These are phyloP conservation scores for Emergomyces pasteurianus DNA, from an alignment of 2,329 filamentous ascomycete species.

Conservation along the genomic window DNA sequence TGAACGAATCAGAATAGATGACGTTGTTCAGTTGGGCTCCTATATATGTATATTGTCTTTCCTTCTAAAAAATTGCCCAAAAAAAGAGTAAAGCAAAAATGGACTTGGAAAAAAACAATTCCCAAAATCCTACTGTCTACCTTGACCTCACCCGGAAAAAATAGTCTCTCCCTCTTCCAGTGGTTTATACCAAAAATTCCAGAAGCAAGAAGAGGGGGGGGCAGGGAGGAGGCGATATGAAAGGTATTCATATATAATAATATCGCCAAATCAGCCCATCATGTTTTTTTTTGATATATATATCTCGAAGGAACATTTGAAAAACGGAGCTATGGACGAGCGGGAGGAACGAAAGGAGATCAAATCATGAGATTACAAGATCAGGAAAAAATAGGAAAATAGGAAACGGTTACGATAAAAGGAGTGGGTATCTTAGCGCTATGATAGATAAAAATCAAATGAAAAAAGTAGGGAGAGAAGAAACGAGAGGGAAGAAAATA, in stretches of 20 bases:
- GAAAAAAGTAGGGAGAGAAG: neutral
- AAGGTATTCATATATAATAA: neutral
- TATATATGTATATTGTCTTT: neutral
- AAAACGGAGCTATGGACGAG: neutral
- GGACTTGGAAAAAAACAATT: too few species aligned
- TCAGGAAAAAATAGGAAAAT: too few species aligned
- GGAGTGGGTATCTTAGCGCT: constrained; percentile 1
- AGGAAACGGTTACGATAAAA: too few species aligned
- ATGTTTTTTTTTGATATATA: neutral
- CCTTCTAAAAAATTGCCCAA: too few species aligned
- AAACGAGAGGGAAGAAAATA: neutral
- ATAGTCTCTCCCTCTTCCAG: too few species aligned
- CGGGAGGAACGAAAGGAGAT: neutral
- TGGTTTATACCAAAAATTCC: neutral
- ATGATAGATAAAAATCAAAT: neutral
- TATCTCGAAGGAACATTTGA: neutral
- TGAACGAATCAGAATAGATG: neutral
- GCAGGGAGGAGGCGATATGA: neutral
- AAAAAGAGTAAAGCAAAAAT: neutral
- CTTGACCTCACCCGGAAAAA: neutral
- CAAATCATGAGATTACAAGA: neutral
- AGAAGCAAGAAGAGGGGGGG: neutral
- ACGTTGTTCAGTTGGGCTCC: neutral
- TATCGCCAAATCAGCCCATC: neutral
- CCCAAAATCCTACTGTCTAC: too few species aligned